A percentile compares a stretch with the other conserved stretches of the same genome.
Evolutionary conservation across 2,329 filamentous ascomycete genomes (phyloP).

Genomic region (Arachnomyces sp.): DNA sequence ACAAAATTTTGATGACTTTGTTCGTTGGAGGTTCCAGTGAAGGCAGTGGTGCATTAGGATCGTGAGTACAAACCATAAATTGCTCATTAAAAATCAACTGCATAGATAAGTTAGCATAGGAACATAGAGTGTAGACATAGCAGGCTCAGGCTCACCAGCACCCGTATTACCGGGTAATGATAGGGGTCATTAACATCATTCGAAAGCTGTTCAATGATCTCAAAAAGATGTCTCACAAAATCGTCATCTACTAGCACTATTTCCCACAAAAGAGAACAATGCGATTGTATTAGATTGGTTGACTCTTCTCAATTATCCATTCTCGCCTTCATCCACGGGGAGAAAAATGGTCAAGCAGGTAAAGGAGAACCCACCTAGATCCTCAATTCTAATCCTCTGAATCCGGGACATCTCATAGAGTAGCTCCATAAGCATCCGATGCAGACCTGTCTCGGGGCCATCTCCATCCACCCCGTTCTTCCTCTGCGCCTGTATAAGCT

Average conservation of each 20-base stretch:
- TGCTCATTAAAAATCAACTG: constrained; percentile 95
- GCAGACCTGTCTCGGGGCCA: constrained; percentile 55
- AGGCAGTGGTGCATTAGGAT: constrained; percentile 35
- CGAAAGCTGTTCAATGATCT: constrained; percentile 78
- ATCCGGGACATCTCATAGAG: constrained; percentile 96
- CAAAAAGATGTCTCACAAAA: constrained; percentile 77
- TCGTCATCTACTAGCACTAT: constrained; percentile 59
- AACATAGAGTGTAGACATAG: neutral
- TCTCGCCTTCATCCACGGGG: neutral
- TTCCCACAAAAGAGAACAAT: neutral
- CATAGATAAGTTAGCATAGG: constrained; percentile 13
- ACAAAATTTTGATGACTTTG: constrained; percentile 84
- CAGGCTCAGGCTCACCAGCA: constrained; percentile 58
- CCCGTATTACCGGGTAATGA: constrained; percentile 89
- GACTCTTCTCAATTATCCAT: constrained; percentile 4
- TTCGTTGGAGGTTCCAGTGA: constrained; percentile 63
- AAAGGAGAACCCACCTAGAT: constrained; percentile 55
- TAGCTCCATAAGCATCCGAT: constrained; percentile 75
- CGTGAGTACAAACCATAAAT: constrained; percentile 75
- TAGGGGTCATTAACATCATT: constrained; percentile 87
- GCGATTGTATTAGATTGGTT: constrained; percentile 35
- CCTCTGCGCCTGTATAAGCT: constrained; percentile 58
- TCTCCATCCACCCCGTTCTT: constrained; percentile 47
- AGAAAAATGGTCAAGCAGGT: constrained; percentile 2
- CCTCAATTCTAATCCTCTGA: constrained; percentile 68